Evolutionary conservation across 148 eudicot genomes (phyloP).

Genomic region (Fagopyrum esculentum): DNA sequence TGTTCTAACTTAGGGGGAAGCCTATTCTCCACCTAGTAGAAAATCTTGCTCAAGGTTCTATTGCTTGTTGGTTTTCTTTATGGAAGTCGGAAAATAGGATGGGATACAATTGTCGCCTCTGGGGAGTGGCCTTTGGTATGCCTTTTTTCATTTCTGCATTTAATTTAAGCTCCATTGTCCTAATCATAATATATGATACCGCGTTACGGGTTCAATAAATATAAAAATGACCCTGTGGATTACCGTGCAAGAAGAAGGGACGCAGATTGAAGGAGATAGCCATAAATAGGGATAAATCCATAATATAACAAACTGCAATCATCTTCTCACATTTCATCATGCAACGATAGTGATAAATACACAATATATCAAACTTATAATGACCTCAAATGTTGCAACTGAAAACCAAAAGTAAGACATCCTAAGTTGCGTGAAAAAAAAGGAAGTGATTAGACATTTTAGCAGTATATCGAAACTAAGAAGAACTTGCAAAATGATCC

Average conservation of each 20-base stretch:
- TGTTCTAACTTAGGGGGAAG: background rate
- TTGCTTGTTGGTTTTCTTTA: background rate
- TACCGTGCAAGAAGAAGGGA: background rate
- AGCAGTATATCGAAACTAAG: background rate
- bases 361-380: background rate
- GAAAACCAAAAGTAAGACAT: background rate
- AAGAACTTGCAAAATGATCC: background rate
- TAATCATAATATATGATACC: background rate
- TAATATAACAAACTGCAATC: background rate
- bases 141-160: background rate
- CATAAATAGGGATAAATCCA: background rate
- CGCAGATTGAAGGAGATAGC: background rate
- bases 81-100: background rate
- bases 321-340: background rate
- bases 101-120: background rate
- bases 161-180: background rate
- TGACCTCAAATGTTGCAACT: background rate
- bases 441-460: background rate
- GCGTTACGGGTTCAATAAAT: background rate
- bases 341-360: background rate
- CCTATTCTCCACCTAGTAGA: background rate
- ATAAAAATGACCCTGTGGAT: background rate
- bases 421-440: background rate
- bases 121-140: background rate
- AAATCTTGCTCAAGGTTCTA: background rate